These are phyloP conservation scores for Apiotrichum porosum DNA, from an alignment of 1,284 basidiomycete genomes.

Conservation along the genomic window DNA sequence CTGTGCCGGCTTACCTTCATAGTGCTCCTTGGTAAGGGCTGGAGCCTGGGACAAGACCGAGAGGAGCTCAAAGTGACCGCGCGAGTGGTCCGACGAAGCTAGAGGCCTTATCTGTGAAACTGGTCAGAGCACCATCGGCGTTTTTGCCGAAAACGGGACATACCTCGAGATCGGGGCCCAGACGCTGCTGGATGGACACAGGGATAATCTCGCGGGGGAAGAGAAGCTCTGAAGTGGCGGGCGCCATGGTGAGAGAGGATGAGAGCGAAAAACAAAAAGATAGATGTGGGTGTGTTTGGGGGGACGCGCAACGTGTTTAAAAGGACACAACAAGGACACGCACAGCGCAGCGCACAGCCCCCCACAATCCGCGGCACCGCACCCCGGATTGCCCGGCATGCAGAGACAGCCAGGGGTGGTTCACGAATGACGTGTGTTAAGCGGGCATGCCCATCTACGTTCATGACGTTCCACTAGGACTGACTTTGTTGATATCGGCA, in stretches of 20 bases:
- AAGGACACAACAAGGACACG: too few species aligned
- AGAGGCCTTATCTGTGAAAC: slow-evolving; percentile 80
- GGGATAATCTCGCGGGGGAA: slow-evolving; percentile 36
- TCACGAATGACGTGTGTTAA: too few species aligned
- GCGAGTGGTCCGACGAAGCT: slow-evolving; percentile 75
- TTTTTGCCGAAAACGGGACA: background rate
- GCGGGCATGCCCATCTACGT: too few species aligned
- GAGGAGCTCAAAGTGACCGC: slow-evolving; percentile 80
- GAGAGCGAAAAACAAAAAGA: background rate
- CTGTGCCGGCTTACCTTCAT: slow-evolving; percentile 43
- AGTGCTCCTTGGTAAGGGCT: slow-evolving; percentile 64
- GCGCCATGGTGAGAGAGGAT: slow-evolving; percentile 3
- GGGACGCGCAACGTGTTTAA: too few species aligned
- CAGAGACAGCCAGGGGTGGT: too few species aligned
- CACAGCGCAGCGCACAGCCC: too few species aligned
- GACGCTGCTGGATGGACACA: slow-evolving; percentile 13
- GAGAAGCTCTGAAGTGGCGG: slow-evolving; percentile 22
- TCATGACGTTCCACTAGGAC: too few species aligned
- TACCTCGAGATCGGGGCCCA: slow-evolving; percentile 34
- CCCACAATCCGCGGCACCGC: too few species aligned
- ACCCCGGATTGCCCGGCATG: too few species aligned
- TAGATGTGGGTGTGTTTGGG: too few species aligned
- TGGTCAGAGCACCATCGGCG: slow-evolving; percentile 3
- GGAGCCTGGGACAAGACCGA: slow-evolving; percentile 73
- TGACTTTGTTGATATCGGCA: too few species aligned